Evolutionary conservation across 192 early-diverging fungal species (phyloP), one percentile per base, ranked within the genome.

Genomic region (Bifiguratus adelaidae): DNA sequence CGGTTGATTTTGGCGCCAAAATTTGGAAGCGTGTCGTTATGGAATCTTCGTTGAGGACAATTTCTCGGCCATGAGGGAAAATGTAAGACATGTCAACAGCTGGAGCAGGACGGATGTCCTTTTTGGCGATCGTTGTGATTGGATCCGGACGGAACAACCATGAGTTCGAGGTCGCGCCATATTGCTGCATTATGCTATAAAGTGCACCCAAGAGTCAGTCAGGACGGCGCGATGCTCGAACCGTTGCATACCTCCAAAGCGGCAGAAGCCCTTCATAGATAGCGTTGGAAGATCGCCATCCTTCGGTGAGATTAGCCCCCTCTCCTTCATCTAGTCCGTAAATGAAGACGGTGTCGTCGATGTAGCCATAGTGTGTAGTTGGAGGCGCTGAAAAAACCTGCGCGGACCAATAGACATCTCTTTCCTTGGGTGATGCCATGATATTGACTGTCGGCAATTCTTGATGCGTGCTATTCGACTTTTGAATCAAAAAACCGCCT

Each of bases 281-380:
- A n/a, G n/a, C n/a, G n/a, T n/a, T n/a, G n/a, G n/a, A n/a, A n/a
- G n/a, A n/a, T n/a, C n/a, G n/a, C n/a, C n/a, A n/a, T n/a, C n/a
- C n/a, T n/a, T n/a, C n/a, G n/a, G n/a, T n/a, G n/a, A n/a, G n/a
- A n/a, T n/a, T n/a, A n/a, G n/a, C n/a, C n/a, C n/a, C n/a, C n/a
- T n/a, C n/a, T n/a, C n/a, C n/a, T n/a, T n/a, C n/a, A n/a, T 63
- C 66, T 2, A 74, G 30, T 3, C 60, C 58, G 37, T 69, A 66
- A n/a, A 69, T 63, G 47, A 58, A 64, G 5, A 71, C 1, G 0
- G 56, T 60, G 4, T 71, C 63, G 19, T 67, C 41, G 20, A 71
- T 55, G 37, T 53, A 58, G 4, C 56, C 24, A 7, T 30, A 32
- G 19, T 23, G 26, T 16, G 26, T 21, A 0, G 29, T 20, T 0